Base-by-base conservation (phyloP, 2,329 filamentous ascomycete genomes). In the Myriosclerotinia scirpicola region DNA sequence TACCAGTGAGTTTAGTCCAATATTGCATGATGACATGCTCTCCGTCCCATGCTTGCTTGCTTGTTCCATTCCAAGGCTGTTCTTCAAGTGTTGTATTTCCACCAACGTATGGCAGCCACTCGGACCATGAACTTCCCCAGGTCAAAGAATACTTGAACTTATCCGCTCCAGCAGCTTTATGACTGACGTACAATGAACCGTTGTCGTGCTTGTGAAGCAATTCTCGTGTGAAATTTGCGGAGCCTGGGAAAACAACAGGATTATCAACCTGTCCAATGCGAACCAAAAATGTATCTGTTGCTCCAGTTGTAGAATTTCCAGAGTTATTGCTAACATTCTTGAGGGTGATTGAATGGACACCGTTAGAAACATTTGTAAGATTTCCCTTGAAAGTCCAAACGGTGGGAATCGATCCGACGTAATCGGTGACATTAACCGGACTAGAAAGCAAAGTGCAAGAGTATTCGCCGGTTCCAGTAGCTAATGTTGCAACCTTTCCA, bases 21-120 rank as follows among this genome's bases (percentile, higher is more conserved):
- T 89, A 90, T 71, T 89, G 85, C 34, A 89, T 81, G 36, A 83
- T 81, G 46, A 89, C 80, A 72, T 89, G 87, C 53, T 88, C 82
- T 36, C 86, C 87, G 36, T 80, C 72, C 87, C 87, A 90, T 55
- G 76, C 75, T 74, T 90, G 87, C 5, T 79, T 72, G 22, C 81
- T 77, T 1, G 84, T 85, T n/a, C 87, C 87, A 5, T 79, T 80
- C 87, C 87, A 89, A 4, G 78, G 71, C 67, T 83, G 81, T 54
- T 78, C 74, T 22, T 79, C 70, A 36, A 87, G 77, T 20, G 79
- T 81, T 7, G 78, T 78, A 61, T 84, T 83, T 5, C 80, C 81
- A 46, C 83, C 81, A n/a, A 71, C 73, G 73, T 89, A 89, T 12
- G 80, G 76, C 30, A 79, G 74, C 87, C 87, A 90, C 3, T 83